Evolutionary conservation across 2,329 filamentous ascomycete species (phyloP), one percentile per base, ranked within the genome.

Genomic region (Ceratocystis harringtonii): DNA sequence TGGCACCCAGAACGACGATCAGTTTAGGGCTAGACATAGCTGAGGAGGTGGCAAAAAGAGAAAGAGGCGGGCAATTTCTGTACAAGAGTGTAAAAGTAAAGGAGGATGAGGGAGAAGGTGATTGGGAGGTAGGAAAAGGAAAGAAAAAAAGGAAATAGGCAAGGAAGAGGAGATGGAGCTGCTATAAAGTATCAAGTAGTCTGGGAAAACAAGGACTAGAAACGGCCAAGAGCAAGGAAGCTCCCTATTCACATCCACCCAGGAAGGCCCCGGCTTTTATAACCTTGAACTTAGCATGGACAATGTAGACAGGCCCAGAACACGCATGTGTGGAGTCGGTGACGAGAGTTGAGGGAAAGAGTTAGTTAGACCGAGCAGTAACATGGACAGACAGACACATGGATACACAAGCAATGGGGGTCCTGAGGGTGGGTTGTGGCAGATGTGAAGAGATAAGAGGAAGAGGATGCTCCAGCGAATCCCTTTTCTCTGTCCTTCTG

Each of bases 1-100:
- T 81, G 28, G 77, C 78, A 15, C 79, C 78, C 61, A 80, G 72
- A 4, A 81, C 75, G 25, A 75, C 75, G 50, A 80, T 70, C 62
- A 79, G 69, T 65, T 78, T 78, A 12, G 70, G 36, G 61, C 60
- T 61, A 25, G 64, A 17, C 69, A 68, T 70, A 28, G 19, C 57
- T 57, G 62, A 17, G n/a, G 25, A 43, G 61, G 62, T 25, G 45
- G 10, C 0, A 6, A 32, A 28, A 10, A 30, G 25, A 25, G 43
- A 28, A 50, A 48, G 22, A 62, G 41, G 5, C 7, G 12, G 43
- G 30, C 28, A 63, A 22, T 44, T 17, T 4, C 5, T 10, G 61
- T 10, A 57, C 30, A n/a, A 45, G 30, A 36, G 43, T 60, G 41
- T 30, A 22, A 58, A 28, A 32, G 52, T 41, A 30, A 43, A 10